Conservation (phyloP, 2,329 filamentous ascomycete species). For the Kalaharituber pfeilii region DNA sequence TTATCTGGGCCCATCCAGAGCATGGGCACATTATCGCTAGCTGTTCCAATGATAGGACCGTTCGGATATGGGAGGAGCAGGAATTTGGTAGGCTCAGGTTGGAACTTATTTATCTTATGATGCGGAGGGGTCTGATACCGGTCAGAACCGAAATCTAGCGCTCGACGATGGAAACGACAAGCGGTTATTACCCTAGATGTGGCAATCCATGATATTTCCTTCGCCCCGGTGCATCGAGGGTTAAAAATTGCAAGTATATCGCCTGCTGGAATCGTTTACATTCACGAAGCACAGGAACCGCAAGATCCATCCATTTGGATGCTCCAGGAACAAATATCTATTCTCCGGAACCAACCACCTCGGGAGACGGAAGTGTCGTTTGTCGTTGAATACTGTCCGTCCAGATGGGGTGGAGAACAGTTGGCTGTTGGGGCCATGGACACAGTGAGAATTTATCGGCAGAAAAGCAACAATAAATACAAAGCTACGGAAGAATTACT, state of each 20-base stretch:
- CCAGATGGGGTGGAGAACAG: slow-evolving; percentile 20
- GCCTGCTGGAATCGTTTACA: slow-evolving; percentile 20
- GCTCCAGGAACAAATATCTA: slow-evolving; percentile 19
- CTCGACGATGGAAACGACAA: slow-evolving; percentile 20
- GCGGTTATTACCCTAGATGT: slow-evolving; percentile 21
- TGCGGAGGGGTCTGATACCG: not conserved
- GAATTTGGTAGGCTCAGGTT: slow-evolving; percentile 15
- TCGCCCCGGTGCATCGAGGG: slow-evolving; percentile 17
- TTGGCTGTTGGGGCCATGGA: slow-evolving; percentile 78
- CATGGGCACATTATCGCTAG: slow-evolving; percentile 24
- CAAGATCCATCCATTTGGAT: slow-evolving; percentile 23
- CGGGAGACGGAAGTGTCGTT: slow-evolving; percentile 22
- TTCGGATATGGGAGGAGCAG: slow-evolving; percentile 23
- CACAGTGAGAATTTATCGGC: slow-evolving; percentile 60
- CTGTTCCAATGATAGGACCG: slow-evolving; percentile 22
- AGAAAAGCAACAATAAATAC: slow-evolving; percentile 54
- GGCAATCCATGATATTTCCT: slow-evolving; percentile 22
- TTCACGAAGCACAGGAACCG: slow-evolving; percentile 23
- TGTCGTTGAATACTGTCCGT: slow-evolving; percentile 21
- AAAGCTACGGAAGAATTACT: slow-evolving; percentile 64
- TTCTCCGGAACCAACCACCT: slow-evolving; percentile 15
- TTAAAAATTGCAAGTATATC: slow-evolving; percentile 23
- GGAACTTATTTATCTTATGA: not conserved
- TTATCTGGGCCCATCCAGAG: slow-evolving; percentile 23
- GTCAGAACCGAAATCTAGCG: slow-evolving; percentile 12